Percentiles rank a stretch among this genome's conserved stretches.
These are phyloP conservation scores for Tolypocladium paradoxum DNA, from an alignment of 2,329 filamentous ascomycete genomes.

Conservation along the genomic window DNA sequence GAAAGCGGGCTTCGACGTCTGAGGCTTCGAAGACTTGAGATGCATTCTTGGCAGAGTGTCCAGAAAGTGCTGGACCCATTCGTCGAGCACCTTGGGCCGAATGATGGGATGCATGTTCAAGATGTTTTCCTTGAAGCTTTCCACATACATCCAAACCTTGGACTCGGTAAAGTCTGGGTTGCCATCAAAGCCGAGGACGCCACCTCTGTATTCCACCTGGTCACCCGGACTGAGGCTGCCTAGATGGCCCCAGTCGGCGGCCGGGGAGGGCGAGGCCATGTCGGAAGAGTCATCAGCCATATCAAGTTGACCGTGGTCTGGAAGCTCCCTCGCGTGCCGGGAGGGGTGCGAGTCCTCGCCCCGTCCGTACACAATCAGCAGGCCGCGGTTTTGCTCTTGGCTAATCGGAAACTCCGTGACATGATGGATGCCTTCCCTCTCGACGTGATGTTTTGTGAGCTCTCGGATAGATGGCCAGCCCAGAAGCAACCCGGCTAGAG, in stretches of 20 bases:
- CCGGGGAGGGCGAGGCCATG: constrained; percentile 41
- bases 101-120: constrained; percentile 57
- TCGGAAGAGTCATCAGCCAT: constrained; percentile 39
- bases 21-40: constrained; percentile 15
- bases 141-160: constrained; percentile 42
- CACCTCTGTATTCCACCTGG: constrained; percentile 26
- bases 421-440: constrained; percentile 38
- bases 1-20: constrained; percentile 19
- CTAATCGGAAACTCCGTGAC: constrained; percentile 66
- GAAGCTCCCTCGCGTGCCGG: constrained; percentile 31
- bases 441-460: constrained; percentile 45
- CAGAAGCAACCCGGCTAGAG: constrained; percentile 74
- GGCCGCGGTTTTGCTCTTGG: constrained; percentile 61
- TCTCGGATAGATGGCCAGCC: constrained; percentile 58
- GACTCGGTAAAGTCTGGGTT: constrained; percentile 42
- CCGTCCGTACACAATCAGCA: constrained; percentile 65
- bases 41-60: constrained; percentile 30
- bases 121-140: constrained; percentile 49
- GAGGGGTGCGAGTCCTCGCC: constrained; percentile 62
- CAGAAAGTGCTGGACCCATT: constrained; percentile 42
- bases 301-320: constrained; percentile 27
- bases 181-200: constrained; percentile 30
- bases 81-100: constrained; percentile 38
- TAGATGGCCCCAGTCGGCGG: constrained; percentile 48
- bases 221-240: constrained; percentile 37